Base-by-base conservation (phyloP, 345 rosid genomes). In the Firmiana major region DNA sequence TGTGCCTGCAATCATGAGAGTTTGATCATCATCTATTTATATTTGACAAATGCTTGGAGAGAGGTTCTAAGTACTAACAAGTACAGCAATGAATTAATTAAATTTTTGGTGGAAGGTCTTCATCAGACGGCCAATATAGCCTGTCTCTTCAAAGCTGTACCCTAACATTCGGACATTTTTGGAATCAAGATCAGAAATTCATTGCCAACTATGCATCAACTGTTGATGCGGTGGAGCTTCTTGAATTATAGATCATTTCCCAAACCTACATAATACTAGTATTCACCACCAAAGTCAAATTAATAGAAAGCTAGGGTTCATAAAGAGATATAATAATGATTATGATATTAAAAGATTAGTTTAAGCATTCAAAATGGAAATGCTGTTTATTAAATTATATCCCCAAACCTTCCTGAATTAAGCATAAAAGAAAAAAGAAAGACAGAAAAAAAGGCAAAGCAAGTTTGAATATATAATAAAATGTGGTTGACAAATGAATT, bases 141-240 rank as follows among this genome's bases (percentile, higher is more conserved):
- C 76, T 75, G 75, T 76, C 78, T 13, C 6, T 21, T 71, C 76
- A 38, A 8, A 21, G 26, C 67, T 78, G 85, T 65, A 74, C 67
- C 81, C 85, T 40, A 67, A 46, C 58, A 80, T 80, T 84, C 26
- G 58, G 60, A 78, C 84, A 82, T 46, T 81, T 48, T 40, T 45
- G 26, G 73, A 73, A 57, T 80, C 81, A 73, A 40, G 34, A 54
- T 66, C 88, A 77, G 49, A 81, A 68, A 54, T n/a, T n/a, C n/a
- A n/a, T 68, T 17, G 79, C 70, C 82, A 79, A 49, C 73, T 16
- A 49, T 63, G 24, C 45, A 63, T 73, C 28, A 21, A 28, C 5
- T 19, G 6, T 5, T 3, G 43, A 73, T 63, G 10, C 74, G 75
- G 22, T 55, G 34, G 31, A 74, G 46, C 51, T 46, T 28, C 59